Conservation (phyloP, 768 basidiomycete species). For the Rhizopogon vesiculosus region DNA sequence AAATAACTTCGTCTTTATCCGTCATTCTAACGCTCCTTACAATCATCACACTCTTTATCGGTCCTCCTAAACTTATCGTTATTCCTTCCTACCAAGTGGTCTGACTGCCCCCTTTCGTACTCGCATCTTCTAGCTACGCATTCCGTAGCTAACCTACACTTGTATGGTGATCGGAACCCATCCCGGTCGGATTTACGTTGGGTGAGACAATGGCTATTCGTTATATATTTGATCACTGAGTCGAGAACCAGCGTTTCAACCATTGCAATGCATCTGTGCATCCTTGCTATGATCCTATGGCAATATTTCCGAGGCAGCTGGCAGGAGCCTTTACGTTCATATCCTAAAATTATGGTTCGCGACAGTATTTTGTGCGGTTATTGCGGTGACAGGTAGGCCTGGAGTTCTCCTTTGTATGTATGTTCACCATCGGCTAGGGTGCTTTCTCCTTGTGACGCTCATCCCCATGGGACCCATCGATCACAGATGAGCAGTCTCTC, state of each 20-base stretch:
- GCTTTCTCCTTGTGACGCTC: constrained; percentile 17
- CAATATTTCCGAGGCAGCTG: constrained; percentile 3
- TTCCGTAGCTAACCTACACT: no score
- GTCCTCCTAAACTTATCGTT: no score
- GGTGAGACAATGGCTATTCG: constrained; percentile 4
- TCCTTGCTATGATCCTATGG: constrained; percentile 17
- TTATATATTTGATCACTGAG: background rate
- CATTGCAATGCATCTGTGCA: constrained; percentile 8
- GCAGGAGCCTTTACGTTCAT: background rate
- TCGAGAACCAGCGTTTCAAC: constrained; percentile 10
- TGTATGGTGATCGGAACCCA: constrained; percentile 12
- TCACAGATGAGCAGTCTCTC: background rate
- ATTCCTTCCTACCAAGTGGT: no score
- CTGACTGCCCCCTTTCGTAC: no score
- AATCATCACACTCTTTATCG: no score
- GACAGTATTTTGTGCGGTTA: no score
- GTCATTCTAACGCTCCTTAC: no score
- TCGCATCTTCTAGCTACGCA: no score
- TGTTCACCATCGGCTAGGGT: constrained; percentile 1
- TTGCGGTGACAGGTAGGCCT: no score
- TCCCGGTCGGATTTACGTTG: constrained; percentile 12
- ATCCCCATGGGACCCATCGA: constrained; percentile 7
- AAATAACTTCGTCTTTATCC: no score
- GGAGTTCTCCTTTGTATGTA: background rate
- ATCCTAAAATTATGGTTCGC: no score